Evolutionary conservation across 805 yeast genomes (phyloP).

Genomic region (Scheffersomyces ergatensis): DNA sequence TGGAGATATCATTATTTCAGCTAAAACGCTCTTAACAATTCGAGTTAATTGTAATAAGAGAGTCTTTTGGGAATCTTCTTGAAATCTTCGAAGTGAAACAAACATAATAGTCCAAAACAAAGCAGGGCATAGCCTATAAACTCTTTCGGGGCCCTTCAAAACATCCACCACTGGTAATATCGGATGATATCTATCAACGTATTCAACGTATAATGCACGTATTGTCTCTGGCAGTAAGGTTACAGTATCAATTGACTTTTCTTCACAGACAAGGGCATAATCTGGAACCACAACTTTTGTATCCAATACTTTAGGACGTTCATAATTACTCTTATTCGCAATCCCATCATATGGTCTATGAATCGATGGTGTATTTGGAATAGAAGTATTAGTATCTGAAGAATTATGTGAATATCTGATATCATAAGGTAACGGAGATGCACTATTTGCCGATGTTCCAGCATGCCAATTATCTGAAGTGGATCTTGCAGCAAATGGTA

Average conservation of each 20-base stretch:
- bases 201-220: slow-evolving; percentile 62
- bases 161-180: slow-evolving; percentile 87
- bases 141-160: slow-evolving; percentile 73
- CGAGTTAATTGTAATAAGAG: slow-evolving; percentile 66
- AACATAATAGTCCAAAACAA: slow-evolving; percentile 92
- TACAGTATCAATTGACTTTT: slow-evolving; percentile 72
- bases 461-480: neutral
- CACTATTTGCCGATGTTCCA: neutral
- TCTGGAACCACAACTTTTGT: slow-evolving; percentile 10
- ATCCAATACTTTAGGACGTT: slow-evolving; percentile 2
- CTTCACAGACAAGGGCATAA: slow-evolving; percentile 47
- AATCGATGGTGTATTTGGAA: slow-evolving; percentile 30
- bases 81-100: slow-evolving; percentile 70
- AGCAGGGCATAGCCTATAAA: slow-evolving; percentile 79
- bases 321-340: neutral
- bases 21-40: slow-evolving; percentile 69
- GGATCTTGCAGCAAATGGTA: neutral
- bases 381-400: slow-evolving; percentile 20
- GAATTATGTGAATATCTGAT: slow-evolving; percentile 9
- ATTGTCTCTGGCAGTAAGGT: slow-evolving; percentile 62
- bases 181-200: slow-evolving; percentile 75
- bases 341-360: slow-evolving; percentile 5
- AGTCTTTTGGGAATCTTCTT: slow-evolving; percentile 26
- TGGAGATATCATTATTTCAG: slow-evolving; percentile 88
- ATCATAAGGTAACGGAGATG: slow-evolving; percentile 3